Percentiles rank a stretch among this genome's conserved stretches.
phyloP scores from a whole-genome alignment of 169 alveolate genomes.

The Amoebophrya sp. region DNA sequence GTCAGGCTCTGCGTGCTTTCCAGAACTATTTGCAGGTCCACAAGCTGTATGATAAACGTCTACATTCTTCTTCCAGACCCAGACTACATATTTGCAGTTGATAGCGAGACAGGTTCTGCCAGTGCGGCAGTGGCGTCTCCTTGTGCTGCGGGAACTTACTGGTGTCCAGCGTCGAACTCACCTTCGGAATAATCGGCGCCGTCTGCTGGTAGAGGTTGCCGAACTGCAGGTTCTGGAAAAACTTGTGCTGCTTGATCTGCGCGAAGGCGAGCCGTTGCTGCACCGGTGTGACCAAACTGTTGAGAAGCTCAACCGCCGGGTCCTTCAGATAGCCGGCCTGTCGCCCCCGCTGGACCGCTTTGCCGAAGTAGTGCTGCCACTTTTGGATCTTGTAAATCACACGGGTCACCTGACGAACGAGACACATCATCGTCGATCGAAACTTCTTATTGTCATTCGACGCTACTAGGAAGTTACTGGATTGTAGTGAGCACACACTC shows the following conservation, averaged over 20 bases:
- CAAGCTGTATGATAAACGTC: too few relatives aligned
- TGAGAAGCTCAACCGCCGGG: background rate
- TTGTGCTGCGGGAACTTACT: background rate
- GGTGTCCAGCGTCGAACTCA: background rate
- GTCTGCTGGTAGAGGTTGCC: background rate
- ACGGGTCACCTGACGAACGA: background rate
- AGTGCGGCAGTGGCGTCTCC: conserved; percentile 6
- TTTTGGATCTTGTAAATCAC: conserved; percentile 4
- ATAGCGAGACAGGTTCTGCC: conserved; percentile 26
- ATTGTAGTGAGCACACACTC: too few relatives aligned
- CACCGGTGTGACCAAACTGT: background rate
- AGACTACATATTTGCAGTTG: too few relatives aligned
- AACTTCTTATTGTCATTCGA: too few relatives aligned
- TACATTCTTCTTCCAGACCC: too few relatives aligned
- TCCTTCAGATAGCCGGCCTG: background rate
- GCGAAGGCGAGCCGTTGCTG: background rate
- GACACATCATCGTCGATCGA: too few relatives aligned
- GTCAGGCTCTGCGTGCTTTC: too few relatives aligned
- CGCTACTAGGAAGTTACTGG: too few relatives aligned
- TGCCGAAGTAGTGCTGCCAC: conserved; percentile 10
- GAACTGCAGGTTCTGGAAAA: background rate
- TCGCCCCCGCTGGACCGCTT: background rate
- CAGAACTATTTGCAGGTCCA: too few relatives aligned
- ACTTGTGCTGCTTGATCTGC: background rate
- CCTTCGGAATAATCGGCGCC: background rate